phyloP scores from a whole-genome alignment of 1,139 yeast genomes.

The Neolecta irregularis region DNA sequence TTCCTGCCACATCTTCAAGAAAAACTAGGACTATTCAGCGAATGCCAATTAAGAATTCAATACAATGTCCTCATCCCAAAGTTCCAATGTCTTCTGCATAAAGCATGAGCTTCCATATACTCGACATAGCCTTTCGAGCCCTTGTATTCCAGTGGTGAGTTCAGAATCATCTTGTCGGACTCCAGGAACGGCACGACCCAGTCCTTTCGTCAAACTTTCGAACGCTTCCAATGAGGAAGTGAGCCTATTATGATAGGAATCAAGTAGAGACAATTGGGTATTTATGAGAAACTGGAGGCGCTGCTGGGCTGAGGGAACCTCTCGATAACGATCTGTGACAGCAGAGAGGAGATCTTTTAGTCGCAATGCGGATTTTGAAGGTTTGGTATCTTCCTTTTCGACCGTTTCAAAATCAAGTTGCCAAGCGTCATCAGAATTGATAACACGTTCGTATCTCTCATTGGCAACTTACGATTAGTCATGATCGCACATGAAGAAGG shows the following conservation, averaged over 20 bases:
- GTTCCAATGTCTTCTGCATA: slow-evolving; percentile 36
- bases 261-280: slow-evolving; percentile 51
- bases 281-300: slow-evolving; percentile 38
- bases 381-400: slow-evolving; percentile 34
- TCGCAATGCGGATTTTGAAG: slow-evolving; percentile 53
- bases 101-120: slow-evolving; percentile 46
- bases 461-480: slow-evolving; percentile 29
- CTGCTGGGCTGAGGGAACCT: not conserved
- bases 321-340: slow-evolving; percentile 39
- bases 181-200: slow-evolving; percentile 27
- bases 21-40: slow-evolving; percentile 23
- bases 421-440: slow-evolving; percentile 40
- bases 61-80: slow-evolving; percentile 47
- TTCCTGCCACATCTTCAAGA: slow-evolving; percentile 43
- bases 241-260: slow-evolving; percentile 41
- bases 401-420: slow-evolving; percentile 48
- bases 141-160: slow-evolving; percentile 32
- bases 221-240: slow-evolving; percentile 33
- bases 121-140: slow-evolving; percentile 42
- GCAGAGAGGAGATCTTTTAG: slow-evolving; percentile 49
- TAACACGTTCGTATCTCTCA: slow-evolving; percentile 43
- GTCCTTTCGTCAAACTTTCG: slow-evolving; percentile 31
- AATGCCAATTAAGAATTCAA: not conserved
- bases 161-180: slow-evolving; percentile 26
- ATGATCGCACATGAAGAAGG: not conserved